Base-by-base conservation (phyloP, 495 filamentous ascomycete genomes). In the Trichoderma erinaceum region DNA sequence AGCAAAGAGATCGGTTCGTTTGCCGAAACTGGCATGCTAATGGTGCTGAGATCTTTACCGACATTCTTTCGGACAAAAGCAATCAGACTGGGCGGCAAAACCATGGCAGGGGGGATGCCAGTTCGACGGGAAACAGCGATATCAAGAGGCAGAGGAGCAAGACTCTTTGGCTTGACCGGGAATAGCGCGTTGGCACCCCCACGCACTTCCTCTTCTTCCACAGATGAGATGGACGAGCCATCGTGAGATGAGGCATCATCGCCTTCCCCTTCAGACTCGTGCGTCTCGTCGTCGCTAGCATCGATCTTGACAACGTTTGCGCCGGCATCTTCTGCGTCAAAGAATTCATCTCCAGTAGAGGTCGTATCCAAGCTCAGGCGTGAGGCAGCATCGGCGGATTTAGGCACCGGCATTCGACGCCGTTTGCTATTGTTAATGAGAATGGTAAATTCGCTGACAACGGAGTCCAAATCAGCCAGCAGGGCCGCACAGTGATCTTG, bases 11-110 rank as follows among this genome's bases (percentile, higher is more conserved):
- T 87, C 1, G 95, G 96, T 74, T 99, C 95, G 77, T 99, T 99
- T 23, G 94, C 88, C 25, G 93, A 94, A 6, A 97, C 95, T 0
- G 95, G 95, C 96, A 98, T 99, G 43, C 91, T 90, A 74, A 98
- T 93, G 4, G 92, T 93, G 65, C 92, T 96, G 7, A 99, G 80
- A 76, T 99, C 95, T 79, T 98, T 98, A 71, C 95, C 95, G 15
- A 97, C 95, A 70, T 99, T 99, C 75, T 97, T 99, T 73, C 96
- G 91, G 12, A 98, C 81, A 75, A 97, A 96, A 1, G 91, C 89
- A 68, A 99, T 95, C 41, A 99, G 80, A 77, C 92, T 96, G 0
- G 95, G 95, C 0, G 96, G 94, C 46, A 86, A 74, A 35, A 92
- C 86, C 29, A 86, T 93, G 4, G 92, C 85, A 1, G 89, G 82